Percentiles rank a stretch among this genome's conserved stretches.
Conservation (phyloP, 768 basidiomycete genomes). For the Boletus rubescentipes region DNA sequence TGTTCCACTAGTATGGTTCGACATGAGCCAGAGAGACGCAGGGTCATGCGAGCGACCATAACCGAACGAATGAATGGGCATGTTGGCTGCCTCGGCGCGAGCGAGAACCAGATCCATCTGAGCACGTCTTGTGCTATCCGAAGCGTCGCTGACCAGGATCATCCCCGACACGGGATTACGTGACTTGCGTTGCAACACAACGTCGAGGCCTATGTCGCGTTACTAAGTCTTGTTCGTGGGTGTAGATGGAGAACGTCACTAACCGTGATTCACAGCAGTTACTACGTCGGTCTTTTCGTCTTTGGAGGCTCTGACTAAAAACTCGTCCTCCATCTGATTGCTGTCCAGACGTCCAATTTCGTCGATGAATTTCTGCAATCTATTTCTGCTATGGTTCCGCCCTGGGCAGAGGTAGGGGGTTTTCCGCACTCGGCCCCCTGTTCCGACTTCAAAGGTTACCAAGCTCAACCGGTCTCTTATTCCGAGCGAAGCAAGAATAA, state of each 20-base stretch:
- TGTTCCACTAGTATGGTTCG: conserved; percentile 95
- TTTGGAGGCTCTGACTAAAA: conserved; percentile 68
- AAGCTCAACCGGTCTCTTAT: conserved; percentile 80
- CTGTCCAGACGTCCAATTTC: conserved; percentile 50
- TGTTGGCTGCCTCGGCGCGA: conserved; percentile 92
- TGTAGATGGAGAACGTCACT: conserved; percentile 8
- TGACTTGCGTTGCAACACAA: conserved; percentile 90
- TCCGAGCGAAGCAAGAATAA: conserved; percentile 75
- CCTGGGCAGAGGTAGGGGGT: conserved; percentile 89
- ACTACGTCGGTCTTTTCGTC: conserved; percentile 98
- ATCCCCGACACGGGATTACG: conserved; percentile 91
- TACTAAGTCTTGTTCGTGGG: not conserved
- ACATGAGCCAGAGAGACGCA: conserved; percentile 97
- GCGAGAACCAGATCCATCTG: conserved; percentile 99
- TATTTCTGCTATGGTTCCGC: conserved; percentile 61
- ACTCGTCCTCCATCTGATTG: conserved; percentile 55
- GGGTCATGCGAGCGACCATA: conserved; percentile 98
- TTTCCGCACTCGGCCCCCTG: conserved; percentile 78
- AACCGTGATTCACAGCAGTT: conserved; percentile 95
- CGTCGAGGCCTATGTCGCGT: conserved; percentile 67
- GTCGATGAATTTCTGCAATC: conserved; percentile 79
- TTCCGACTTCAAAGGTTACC: conserved; percentile 90
- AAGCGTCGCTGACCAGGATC: conserved; percentile 89
- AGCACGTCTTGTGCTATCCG: conserved; percentile 88
- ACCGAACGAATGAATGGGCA: conserved; percentile 96